phyloP scores from a whole-genome alignment of 1,284 basidiomycete species.

The Microbotryum intermedium region DNA sequence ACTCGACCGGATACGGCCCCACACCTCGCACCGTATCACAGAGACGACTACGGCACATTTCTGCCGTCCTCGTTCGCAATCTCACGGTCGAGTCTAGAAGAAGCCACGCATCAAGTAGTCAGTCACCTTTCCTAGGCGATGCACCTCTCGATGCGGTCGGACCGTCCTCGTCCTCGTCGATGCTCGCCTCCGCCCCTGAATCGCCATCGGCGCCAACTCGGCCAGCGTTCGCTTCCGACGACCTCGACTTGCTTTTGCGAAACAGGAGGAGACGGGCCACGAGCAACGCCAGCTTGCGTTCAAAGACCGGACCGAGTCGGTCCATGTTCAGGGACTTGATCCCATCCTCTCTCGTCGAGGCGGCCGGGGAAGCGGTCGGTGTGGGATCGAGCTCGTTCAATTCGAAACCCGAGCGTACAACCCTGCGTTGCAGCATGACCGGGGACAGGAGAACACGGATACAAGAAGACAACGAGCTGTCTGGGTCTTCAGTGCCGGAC shows the following conservation, averaged over 20 bases:
- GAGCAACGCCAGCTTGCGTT: too few relatives aligned
- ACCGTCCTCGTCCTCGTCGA: constrained; percentile 51
- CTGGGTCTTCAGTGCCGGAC: too few relatives aligned
- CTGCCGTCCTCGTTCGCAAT: constrained; percentile 63
- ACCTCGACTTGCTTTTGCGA: constrained; percentile 47
- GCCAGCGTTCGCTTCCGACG: constrained; percentile 52
- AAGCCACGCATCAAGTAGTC: constrained; percentile 62
- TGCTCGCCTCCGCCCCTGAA: constrained; percentile 56
- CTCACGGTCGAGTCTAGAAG: constrained; percentile 68
- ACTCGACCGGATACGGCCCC: too few relatives aligned
- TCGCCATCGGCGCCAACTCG: constrained; percentile 46
- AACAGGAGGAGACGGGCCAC: background rate
- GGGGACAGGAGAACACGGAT: too few relatives aligned
- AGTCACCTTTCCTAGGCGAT: constrained; percentile 49
- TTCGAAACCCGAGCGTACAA: too few relatives aligned
- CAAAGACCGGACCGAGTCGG: too few relatives aligned
- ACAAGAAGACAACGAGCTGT: too few relatives aligned
- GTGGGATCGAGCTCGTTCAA: too few relatives aligned
- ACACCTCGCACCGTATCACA: constrained; percentile 34
- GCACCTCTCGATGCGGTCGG: constrained; percentile 26
- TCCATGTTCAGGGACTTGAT: too few relatives aligned
- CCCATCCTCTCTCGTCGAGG: too few relatives aligned
- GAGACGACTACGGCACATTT: constrained; percentile 65
- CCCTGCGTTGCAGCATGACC: too few relatives aligned
- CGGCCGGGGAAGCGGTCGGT: too few relatives aligned